Base-by-base conservation (phyloP, 2,329 filamentous ascomycete genomes). In the Pezicula carpinea region DNA sequence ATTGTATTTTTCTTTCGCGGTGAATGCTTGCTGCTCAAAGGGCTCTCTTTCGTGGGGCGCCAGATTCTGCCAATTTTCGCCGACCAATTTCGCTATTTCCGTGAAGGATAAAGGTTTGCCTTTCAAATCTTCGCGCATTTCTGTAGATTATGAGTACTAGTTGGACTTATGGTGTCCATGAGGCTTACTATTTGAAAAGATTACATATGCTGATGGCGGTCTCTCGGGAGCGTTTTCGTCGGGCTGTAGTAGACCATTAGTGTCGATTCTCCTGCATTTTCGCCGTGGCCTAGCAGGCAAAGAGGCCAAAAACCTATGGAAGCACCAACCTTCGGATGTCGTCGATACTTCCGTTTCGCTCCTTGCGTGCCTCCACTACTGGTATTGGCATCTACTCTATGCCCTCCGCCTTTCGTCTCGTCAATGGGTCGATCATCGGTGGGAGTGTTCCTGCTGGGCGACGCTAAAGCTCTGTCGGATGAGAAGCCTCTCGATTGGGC, bases 171-270 rank as follows among this genome's bases (percentile, higher is more conserved):
- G 43, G 23, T 13, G 22, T 15, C 35, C 13, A 22, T 18, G 43
- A 6, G 26, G 74, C 83, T 70, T 66, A 88, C 85, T 87, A 58
- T 92, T 92, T 1, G 88, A 91, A 60, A 93, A 93, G 14, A 92
- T 77, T 11, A 92, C 88, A 67, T 92, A 92, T 42, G 87, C 88
- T 4, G 87, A 92, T 0, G 87, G 85, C 1, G 88, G 86, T 19
- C 87, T 75, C 60, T 91, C 87, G 2, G 88, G 88, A 0, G 87
- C 87, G 68, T 88, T 82, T 49, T 89, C 84, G 56, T 93, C 88
- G 3, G 86, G 75, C 80, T 89, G 60, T 22, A 18, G 14, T 6
- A 19, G 14, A 43, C 36, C 19, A 52, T 59, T 18, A 60, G 49
- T 43, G 39, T 31, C 11, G n/a, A 44, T 46, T 33, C 17, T 21